Conservation (phyloP, 305 asterid species). For the Petunia hybrid region DNA sequence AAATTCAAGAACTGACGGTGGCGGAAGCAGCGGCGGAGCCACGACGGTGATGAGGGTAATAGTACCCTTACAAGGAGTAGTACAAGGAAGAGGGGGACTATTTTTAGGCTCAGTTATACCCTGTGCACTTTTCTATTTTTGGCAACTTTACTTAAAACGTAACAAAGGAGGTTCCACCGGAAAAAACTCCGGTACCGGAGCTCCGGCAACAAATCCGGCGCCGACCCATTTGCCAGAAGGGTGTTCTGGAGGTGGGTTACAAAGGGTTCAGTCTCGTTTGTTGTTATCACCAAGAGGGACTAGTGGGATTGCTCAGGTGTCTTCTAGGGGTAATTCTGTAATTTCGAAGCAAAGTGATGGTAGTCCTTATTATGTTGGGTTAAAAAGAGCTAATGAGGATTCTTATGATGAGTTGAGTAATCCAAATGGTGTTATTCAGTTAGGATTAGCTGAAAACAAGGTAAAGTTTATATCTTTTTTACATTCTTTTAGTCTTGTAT, state of each 20-base stretch:
- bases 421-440: slow-evolving; percentile 70
- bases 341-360: slow-evolving; percentile 49
- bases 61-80: slow-evolving; percentile 76
- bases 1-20: background rate
- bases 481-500: too few species aligned
- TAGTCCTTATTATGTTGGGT: slow-evolving; percentile 50
- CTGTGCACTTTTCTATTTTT: slow-evolving; percentile 78
- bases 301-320: slow-evolving; percentile 39
- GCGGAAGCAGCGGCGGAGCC: slow-evolving; percentile 46
- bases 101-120: slow-evolving; percentile 71
- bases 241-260: slow-evolving; percentile 35
- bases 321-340: slow-evolving; percentile 57
- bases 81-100: slow-evolving; percentile 71
- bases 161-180: slow-evolving; percentile 38
- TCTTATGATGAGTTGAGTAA: slow-evolving; percentile 52
- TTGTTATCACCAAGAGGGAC: slow-evolving; percentile 55
- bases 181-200: slow-evolving; percentile 37
- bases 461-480: slow-evolving; percentile 37
- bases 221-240: slow-evolving; percentile 43
- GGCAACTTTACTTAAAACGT: slow-evolving; percentile 63
- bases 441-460: slow-evolving; percentile 62
- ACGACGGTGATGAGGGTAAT: slow-evolving; percentile 77
- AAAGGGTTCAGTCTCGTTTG: slow-evolving; percentile 55
- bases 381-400: slow-evolving; percentile 57
- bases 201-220: background rate